Conservation (phyloP, 148 eudicot genomes). For the Hydrangea macrophylla region DNA sequence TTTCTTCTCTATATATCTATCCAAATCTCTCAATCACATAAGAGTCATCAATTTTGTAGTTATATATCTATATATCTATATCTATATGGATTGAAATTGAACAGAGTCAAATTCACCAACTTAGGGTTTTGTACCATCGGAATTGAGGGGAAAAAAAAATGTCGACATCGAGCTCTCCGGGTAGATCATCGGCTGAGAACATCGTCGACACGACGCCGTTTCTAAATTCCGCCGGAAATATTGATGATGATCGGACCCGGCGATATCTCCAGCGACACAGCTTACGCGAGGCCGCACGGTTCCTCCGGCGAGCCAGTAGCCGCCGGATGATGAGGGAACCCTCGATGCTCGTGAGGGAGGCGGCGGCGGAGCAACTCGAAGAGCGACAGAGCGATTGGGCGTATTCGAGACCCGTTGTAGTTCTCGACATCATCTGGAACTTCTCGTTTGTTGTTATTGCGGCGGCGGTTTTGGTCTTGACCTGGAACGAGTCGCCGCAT, state of each 20-base stretch:
- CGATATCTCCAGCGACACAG: constrained; percentile 30
- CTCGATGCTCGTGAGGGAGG: constrained; percentile 62
- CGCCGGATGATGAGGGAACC: constrained; percentile 47
- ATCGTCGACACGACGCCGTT: constrained; percentile 30
- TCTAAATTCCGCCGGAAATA: constrained; percentile 10
- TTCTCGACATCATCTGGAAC: constrained; percentile 64
- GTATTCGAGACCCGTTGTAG: constrained; percentile 57
- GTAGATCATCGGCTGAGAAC: constrained; percentile 7
- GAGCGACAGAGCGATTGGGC: constrained; percentile 78
- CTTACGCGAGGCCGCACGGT: constrained; percentile 54
- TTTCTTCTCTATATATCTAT: no score
- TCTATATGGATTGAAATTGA: not conserved
- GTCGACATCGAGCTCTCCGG: constrained; percentile 8
- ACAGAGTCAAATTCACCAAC: not conserved
- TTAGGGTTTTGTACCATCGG: not conserved
- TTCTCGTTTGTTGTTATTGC: constrained; percentile 44
- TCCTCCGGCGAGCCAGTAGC: constrained; percentile 55
- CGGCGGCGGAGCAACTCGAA: constrained; percentile 68
- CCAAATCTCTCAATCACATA: no score
- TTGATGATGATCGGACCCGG: constrained; percentile 16
- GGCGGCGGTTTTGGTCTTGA: constrained; percentile 24
- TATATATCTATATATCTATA: not conserved
- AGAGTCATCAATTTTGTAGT: no score
- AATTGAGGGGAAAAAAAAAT: not conserved
- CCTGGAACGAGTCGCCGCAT: constrained; percentile 25